Evolutionary conservation across 495 filamentous ascomycete species (phyloP).

Genomic region (Tuber microsphaerosporum): DNA sequence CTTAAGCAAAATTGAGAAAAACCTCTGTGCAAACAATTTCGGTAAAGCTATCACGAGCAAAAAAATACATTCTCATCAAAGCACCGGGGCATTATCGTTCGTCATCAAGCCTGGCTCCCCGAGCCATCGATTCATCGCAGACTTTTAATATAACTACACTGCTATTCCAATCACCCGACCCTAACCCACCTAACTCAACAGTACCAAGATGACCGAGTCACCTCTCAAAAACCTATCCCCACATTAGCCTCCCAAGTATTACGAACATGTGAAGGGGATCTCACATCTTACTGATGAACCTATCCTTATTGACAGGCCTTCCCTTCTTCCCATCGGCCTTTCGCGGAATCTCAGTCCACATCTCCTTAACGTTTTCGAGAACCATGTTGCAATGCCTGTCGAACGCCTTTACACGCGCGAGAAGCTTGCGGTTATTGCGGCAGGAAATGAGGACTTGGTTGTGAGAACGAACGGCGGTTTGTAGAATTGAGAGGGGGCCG

Average conservation of each 20-base stretch:
- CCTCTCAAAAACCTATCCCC: conserved; percentile 75
- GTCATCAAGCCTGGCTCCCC: neutral
- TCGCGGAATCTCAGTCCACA: conserved; percentile 95
- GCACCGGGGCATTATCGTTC: neutral
- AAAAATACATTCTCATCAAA: neutral
- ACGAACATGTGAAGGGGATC: conserved; percentile 37
- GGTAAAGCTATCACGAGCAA: neutral
- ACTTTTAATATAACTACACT: neutral
- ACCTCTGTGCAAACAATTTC: neutral
- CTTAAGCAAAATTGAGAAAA: neutral
- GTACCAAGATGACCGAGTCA: conserved; percentile 86
- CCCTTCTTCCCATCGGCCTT: conserved; percentile 70
- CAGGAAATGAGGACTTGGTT: conserved; percentile 84
- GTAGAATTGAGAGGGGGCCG: conserved; percentile 82
- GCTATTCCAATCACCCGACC: neutral
- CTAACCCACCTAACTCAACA: conserved; percentile 58
- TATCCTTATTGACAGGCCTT: conserved; percentile 89
- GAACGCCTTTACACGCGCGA: conserved; percentile 75
- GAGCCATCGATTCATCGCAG: neutral
- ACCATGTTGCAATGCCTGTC: conserved; percentile 98
- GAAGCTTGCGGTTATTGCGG: conserved; percentile 79
- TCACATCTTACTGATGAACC: conserved; percentile 97
- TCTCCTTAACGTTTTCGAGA: conserved; percentile 97
- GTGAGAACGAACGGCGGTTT: conserved; percentile 80
- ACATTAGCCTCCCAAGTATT: conserved; percentile 27